A percentile compares a stretch with the other conserved stretches of the same genome.
These are phyloP conservation scores for Hysterangium stoloniferum DNA, from an alignment of 768 basidiomycete genomes.

Conservation along the genomic window DNA sequence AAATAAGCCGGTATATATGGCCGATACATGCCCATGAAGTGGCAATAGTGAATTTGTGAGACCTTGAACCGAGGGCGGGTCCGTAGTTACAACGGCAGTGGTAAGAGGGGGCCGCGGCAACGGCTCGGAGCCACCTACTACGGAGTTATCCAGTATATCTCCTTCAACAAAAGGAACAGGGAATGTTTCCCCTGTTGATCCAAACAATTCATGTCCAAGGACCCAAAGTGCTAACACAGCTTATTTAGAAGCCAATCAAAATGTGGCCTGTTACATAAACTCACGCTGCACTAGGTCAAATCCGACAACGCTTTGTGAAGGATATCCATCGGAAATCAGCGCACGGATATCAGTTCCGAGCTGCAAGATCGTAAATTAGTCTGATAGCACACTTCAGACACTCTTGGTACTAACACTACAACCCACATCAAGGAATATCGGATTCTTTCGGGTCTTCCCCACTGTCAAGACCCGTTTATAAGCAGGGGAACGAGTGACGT, in stretches of 20 bases:
- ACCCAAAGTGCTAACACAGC: conserved; percentile 10
- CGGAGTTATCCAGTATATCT: conserved; percentile 8
- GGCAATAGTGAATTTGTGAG: neutral
- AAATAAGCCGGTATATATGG: conserved; percentile 10
- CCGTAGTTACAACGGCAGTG: too few relatives aligned
- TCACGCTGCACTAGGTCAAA: conserved; percentile 10
- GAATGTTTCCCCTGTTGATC: neutral
- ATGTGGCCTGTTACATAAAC: neutral
- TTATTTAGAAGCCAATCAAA: neutral
- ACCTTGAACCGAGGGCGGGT: neutral
- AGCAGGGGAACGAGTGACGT: too few relatives aligned
- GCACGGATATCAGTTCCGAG: conserved; percentile 13
- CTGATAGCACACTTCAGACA: neutral
- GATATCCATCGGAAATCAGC: conserved; percentile 11
- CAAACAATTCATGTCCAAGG: conserved; percentile 10
- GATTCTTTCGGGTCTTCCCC: too few relatives aligned
- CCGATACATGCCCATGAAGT: conserved; percentile 1
- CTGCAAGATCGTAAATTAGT: neutral
- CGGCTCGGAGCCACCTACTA: neutral
- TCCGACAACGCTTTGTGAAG: conserved; percentile 6
- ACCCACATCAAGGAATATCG: too few relatives aligned
- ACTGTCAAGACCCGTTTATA: too few relatives aligned
- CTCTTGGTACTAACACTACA: too few relatives aligned
- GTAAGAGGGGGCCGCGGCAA: neutral
- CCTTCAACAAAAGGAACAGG: conserved; percentile 11